Evolutionary conservation across 2,329 filamentous ascomycete genomes (phyloP), one percentile per base, ranked within the genome.

Genomic region (Beauveria medogensis): DNA sequence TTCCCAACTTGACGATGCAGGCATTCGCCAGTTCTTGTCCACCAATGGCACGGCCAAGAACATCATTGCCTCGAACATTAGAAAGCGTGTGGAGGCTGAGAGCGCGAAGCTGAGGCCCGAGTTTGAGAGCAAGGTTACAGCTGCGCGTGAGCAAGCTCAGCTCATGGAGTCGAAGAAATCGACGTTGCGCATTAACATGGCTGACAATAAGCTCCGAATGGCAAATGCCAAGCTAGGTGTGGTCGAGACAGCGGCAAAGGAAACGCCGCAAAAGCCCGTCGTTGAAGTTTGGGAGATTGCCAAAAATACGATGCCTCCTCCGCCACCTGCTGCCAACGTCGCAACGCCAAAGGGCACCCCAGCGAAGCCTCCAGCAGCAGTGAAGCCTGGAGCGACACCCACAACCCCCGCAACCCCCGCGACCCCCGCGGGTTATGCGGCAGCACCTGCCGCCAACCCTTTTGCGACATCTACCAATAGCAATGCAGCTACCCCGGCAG

Each of bases 281-380:
- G 83, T 78, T 10, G 92, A 97, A 73, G 92, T 97, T 0, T 97
- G 91, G 90, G 86, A 88, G 64, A 77, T 90, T 59, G 92, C 89
- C 0, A 92, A 93, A 74, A 78, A 58, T 22, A 69, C 74, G 24
- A 70, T 72, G 46, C 66, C 69, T n/a, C 68, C 70, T 5, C 64
- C 67, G 10, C 57, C 60, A 24, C 63, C 65, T 5, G 14, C 67
- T 50, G 50, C 64, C 8, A 63, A 56, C 34, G 59, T 47, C 12
- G 55, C 61, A 12, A 60, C 64, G 12, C 47, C 62, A n/a, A 70
- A 69, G 60, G 62, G 67, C n/a, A 57, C 62, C 26, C 60, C 63
- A 10, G 47, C 53, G 37, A 65, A 67, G 28, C 64, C 65, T 18
- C 41, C 34, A 10, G 41, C 20, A 7, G 20, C 55, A 16, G 28